Evolutionary conservation across 305 asterid genomes (phyloP).

Genomic region (Fraxinus paxiana): DNA sequence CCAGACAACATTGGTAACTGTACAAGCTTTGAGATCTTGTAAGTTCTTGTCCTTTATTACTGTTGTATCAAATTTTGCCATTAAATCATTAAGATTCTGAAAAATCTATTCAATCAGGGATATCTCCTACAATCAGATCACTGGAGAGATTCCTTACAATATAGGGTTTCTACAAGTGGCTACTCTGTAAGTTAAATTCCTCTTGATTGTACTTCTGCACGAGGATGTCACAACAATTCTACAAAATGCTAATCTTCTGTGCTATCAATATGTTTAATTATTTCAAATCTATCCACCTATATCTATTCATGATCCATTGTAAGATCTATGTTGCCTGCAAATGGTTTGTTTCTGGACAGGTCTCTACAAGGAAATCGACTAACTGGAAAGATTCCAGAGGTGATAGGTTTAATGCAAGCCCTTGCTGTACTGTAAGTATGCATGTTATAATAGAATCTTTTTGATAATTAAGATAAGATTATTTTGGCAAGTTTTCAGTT

Average conservation of each 20-base stretch:
- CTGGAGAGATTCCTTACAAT: constrained; percentile 96
- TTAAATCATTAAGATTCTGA: background rate
- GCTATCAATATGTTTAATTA: background rate
- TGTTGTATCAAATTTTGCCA: background rate
- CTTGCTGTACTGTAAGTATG: constrained; percentile 90
- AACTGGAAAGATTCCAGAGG: constrained; percentile 89
- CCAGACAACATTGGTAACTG: constrained; percentile 95
- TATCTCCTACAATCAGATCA: constrained; percentile 82
- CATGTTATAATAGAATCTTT: background rate
- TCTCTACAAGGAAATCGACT: constrained; percentile 91
- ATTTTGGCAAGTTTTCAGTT: background rate
- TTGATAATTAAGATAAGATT: background rate
- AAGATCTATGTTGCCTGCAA: constrained; percentile 2
- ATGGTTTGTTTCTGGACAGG: constrained; percentile 35
- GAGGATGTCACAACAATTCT: background rate
- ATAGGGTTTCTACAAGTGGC: constrained; percentile 96
- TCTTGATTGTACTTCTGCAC: background rate
- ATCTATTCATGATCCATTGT: background rate
- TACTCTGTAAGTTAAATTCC: constrained; percentile 62
- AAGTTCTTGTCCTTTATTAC: constrained; percentile 25
- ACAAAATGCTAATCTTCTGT: background rate
- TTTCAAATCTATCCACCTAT: background rate
- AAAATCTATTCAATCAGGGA: constrained; percentile 47
- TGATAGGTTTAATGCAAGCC: constrained; percentile 97
- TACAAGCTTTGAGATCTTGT: constrained; percentile 94